A percentile compares a stretch with the other conserved stretches of the same genome.
Evolutionary conservation across 1,139 yeast species (phyloP).

Genomic region (Candida tunisiensis): DNA sequence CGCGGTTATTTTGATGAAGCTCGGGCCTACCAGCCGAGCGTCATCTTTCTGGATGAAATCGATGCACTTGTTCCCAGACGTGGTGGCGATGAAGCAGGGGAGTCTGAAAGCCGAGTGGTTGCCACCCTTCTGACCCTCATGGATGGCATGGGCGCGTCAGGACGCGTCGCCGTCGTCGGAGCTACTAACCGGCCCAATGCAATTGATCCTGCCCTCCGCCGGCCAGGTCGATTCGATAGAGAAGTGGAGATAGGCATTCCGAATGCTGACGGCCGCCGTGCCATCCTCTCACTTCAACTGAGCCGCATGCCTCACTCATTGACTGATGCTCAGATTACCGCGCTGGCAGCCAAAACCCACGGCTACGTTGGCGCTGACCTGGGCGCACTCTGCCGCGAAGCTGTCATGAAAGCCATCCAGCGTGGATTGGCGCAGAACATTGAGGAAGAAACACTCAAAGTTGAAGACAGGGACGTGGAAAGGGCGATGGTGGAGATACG

Average conservation of each 20-base stretch:
- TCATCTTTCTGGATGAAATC: slow-evolving; percentile 79
- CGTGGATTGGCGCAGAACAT: slow-evolving; percentile 29
- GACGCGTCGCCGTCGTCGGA: slow-evolving; percentile 60
- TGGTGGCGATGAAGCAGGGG: slow-evolving; percentile 72
- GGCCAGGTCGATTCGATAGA: slow-evolving; percentile 90
- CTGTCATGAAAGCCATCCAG: slow-evolving; percentile 71
- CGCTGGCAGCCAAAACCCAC: slow-evolving; percentile 65
- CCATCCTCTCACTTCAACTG: slow-evolving; percentile 54
- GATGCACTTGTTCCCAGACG: slow-evolving; percentile 82
- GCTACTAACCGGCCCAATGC: slow-evolving; percentile 72
- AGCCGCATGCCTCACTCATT: slow-evolving; percentile 48
- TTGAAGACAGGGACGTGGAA: slow-evolving; percentile 37
- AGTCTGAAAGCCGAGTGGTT: slow-evolving; percentile 76
- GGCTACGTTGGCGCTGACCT: slow-evolving; percentile 97
- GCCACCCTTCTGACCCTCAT: slow-evolving; percentile 75
- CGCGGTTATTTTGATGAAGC: slow-evolving; percentile 81
- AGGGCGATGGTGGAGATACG: slow-evolving; percentile 60
- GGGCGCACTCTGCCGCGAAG: slow-evolving; percentile 72
- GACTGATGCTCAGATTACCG: slow-evolving; percentile 32
- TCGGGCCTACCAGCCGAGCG: slow-evolving; percentile 63
- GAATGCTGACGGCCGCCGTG: slow-evolving; percentile 87
- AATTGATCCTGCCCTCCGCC: slow-evolving; percentile 71
- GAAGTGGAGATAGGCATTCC: slow-evolving; percentile 98
- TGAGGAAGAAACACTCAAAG: slow-evolving; percentile 22
- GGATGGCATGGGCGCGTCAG: slow-evolving; percentile 72